These are phyloP conservation scores for Exsudoporus frostii DNA, from an alignment of 768 basidiomycete species.

Conservation along the genomic window DNA sequence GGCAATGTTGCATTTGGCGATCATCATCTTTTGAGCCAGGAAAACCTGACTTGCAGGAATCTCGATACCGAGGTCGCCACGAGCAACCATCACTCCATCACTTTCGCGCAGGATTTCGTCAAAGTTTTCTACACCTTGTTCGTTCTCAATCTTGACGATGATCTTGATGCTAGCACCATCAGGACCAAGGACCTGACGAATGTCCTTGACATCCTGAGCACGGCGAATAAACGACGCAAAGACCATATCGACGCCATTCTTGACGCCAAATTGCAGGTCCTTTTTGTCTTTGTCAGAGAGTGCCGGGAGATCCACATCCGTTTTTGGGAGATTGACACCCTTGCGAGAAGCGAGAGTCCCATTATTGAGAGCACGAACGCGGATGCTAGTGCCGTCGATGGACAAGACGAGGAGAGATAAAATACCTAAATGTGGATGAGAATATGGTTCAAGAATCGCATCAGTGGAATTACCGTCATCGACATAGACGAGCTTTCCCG, in stretches of 20 bases:
- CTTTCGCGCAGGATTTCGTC: slow-evolving; percentile 94
- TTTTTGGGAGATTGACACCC: slow-evolving; percentile 99
- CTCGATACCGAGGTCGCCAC: slow-evolving; percentile 98
- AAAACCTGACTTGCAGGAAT: slow-evolving; percentile 99
- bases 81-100: slow-evolving; percentile 99
- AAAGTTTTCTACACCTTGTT: slow-evolving; percentile 98
- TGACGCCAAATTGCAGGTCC: slow-evolving; percentile 91
- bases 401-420: slow-evolving; percentile 89
- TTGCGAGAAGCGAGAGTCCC: slow-evolving; percentile 94
- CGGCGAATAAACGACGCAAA: slow-evolving; percentile 99
- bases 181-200: slow-evolving; percentile 89
- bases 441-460: background rate
- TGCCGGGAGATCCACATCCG: slow-evolving; percentile 94
- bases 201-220: slow-evolving; percentile 90
- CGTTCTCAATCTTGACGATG: slow-evolving; percentile 99
- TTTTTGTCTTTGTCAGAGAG: slow-evolving; percentile 98
- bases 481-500: slow-evolving; percentile 96
- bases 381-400: slow-evolving; percentile 77
- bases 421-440: slow-evolving; percentile 47
- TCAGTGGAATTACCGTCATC: slow-evolving; percentile 70
- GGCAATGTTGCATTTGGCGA: slow-evolving; percentile 95
- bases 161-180: slow-evolving; percentile 97
- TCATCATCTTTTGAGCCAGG: slow-evolving; percentile 99
- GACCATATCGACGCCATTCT: slow-evolving; percentile 98
- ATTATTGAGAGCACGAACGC: slow-evolving; percentile 85